Conservation (phyloP, 2,329 filamentous ascomycete genomes). For the Didymella keratinophila region DNA sequence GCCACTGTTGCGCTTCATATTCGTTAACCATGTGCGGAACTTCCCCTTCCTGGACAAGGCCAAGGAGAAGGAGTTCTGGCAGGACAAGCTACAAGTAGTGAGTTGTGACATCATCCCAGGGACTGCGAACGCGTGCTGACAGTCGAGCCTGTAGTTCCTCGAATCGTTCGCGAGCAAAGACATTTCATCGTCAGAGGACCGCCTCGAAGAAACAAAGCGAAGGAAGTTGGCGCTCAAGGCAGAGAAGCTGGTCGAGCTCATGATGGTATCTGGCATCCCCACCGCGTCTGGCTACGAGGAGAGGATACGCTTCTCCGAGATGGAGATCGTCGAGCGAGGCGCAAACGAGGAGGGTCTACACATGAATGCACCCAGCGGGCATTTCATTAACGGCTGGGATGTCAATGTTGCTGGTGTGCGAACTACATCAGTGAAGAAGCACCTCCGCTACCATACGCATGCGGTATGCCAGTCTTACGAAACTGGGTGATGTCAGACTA, state of each 20-base stretch:
- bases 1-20: slow-evolving; percentile 93
- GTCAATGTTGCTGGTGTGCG: slow-evolving; percentile 92
- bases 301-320: slow-evolving; percentile 92
- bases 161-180: slow-evolving; percentile 97
- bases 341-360: slow-evolving; percentile 91
- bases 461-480: slow-evolving; percentile 65
- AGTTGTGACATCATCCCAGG: slow-evolving; percentile 50
- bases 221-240: slow-evolving; percentile 91
- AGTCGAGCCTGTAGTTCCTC: slow-evolving; percentile 70
- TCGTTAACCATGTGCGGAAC: slow-evolving; percentile 96
- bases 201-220: slow-evolving; percentile 94
- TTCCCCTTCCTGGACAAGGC: slow-evolving; percentile 98
- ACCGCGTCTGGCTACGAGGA: slow-evolving; percentile 98
- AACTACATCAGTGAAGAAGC: slow-evolving; percentile 80
- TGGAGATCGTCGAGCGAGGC: slow-evolving; percentile 93
- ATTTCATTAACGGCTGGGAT: slow-evolving; percentile 95
- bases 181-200: slow-evolving; percentile 95
- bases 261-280: slow-evolving; percentile 98
- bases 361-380: slow-evolving; percentile 86
- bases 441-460: slow-evolving; percentile 88
- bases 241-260: slow-evolving; percentile 94
- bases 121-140: slow-evolving; percentile 28
- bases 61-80: slow-evolving; percentile 99
- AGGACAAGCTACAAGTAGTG: slow-evolving; percentile 94
- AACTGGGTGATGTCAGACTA: not conserved